Conservation (phyloP, 164 flowering plant species). For the Vitis rupestris region DNA sequence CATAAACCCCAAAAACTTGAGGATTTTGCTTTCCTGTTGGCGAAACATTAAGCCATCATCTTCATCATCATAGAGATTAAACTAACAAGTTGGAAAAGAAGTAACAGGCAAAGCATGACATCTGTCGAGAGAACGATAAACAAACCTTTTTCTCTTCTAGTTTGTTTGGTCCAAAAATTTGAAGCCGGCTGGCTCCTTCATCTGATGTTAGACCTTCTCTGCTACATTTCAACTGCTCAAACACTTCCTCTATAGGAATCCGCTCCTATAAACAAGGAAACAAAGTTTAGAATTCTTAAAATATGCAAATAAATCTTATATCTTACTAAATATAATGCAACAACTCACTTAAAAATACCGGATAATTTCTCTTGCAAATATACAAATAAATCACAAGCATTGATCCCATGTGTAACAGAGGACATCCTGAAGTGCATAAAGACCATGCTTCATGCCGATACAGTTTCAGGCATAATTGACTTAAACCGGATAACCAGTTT, state of each 20-base stretch:
- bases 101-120: not conserved
- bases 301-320: not conserved
- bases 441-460: too few species aligned
- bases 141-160: slow-evolving; percentile 78
- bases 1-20: slow-evolving; percentile 82
- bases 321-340: too few species aligned
- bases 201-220: slow-evolving; percentile 59
- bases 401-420: too few species aligned
- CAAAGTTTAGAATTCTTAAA: not conserved
- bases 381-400: too few species aligned
- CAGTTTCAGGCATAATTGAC: too few species aligned
- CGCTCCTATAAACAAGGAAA: slow-evolving; percentile 37
- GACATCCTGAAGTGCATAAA: too few species aligned
- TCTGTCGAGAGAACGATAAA: not conserved
- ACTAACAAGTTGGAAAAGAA: not conserved
- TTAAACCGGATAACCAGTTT: too few species aligned
- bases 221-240: slow-evolving; percentile 70
- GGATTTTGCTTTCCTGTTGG: slow-evolving; percentile 65
- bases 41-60: slow-evolving; percentile 3
- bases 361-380: too few species aligned
- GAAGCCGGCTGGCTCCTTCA: slow-evolving; percentile 71
- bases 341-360: too few species aligned
- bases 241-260: slow-evolving; percentile 71
- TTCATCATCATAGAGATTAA: not conserved
- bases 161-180: slow-evolving; percentile 78